A percentile compares a stretch with the other conserved stretches of the same genome.
phyloP scores from a whole-genome alignment of 2,329 filamentous ascomycete species.

The Macrophomina phaseolina region DNA sequence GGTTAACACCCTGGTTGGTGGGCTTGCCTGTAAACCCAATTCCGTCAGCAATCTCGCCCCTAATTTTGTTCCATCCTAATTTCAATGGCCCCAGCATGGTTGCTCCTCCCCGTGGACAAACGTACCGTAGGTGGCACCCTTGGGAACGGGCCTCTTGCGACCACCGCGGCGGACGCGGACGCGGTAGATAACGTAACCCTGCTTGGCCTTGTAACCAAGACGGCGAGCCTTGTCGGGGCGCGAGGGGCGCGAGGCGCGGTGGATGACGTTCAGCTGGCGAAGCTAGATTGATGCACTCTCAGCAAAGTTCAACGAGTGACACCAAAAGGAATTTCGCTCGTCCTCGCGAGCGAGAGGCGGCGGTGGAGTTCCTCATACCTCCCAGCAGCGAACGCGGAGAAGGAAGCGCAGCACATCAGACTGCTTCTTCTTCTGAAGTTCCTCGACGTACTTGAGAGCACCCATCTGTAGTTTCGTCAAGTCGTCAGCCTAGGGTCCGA shows the following conservation, averaged over 20 bases:
- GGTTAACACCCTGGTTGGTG: conserved; percentile 99
- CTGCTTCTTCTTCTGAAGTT: conserved; percentile 99
- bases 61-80: background rate
- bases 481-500: conserved; percentile 16
- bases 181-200: conserved; percentile 99
- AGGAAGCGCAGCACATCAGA: conserved; percentile 99
- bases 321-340: conserved; percentile 46
- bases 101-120: conserved; percentile 10
- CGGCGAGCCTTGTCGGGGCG: conserved; percentile 99
- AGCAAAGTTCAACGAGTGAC: conserved; percentile 99
- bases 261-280: conserved; percentile 99
- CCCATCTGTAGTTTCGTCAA: conserved; percentile 71
- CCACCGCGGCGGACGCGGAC: conserved; percentile 97
- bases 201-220: conserved; percentile 99
- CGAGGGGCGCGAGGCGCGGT: conserved; percentile 96
- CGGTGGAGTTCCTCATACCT: conserved; percentile 65
- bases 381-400: conserved; percentile 95
- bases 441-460: conserved; percentile 99
- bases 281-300: conserved; percentile 99
- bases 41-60: conserved; percentile 25
- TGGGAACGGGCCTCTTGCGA: conserved; percentile 93
- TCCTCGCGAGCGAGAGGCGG: conserved; percentile 34
- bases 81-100: background rate
- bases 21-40: conserved; percentile 79
- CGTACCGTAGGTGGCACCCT: conserved; percentile 98